Conservation (phyloP, 2,329 filamentous ascomycete species). For the Penicillium freii region DNA sequence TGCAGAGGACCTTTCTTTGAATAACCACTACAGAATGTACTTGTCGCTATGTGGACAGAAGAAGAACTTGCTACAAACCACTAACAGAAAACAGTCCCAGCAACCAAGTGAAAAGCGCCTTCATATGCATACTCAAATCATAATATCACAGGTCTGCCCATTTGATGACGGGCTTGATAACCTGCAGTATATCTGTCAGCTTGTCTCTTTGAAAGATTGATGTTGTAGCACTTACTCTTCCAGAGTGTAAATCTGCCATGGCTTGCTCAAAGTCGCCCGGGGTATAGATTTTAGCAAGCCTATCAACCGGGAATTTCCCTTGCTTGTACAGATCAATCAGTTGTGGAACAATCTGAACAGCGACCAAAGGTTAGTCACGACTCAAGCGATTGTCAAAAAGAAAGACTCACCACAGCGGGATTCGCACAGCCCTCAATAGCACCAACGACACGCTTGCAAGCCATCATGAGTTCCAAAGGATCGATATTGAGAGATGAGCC, state of each 20-base stretch:
- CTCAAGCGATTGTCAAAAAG: background rate
- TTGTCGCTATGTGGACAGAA: background rate
- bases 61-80: background rate
- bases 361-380: background rate
- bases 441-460: slow-evolving; percentile 33
- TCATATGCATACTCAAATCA: background rate
- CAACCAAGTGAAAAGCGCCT: background rate
- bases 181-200: slow-evolving; percentile 1
- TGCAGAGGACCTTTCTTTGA: too few relatives aligned
- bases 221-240: slow-evolving; percentile 3
- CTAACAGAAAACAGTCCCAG: background rate
- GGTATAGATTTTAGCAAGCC: slow-evolving; percentile 31
- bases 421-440: slow-evolving; percentile 35
- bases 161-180: slow-evolving; percentile 22
- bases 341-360: slow-evolving; percentile 32
- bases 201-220: background rate
- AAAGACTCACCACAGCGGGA: slow-evolving; percentile 21
- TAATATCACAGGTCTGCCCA: slow-evolving; percentile 12
- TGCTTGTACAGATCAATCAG: slow-evolving; percentile 32
- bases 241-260: slow-evolving; percentile 17
- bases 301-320: slow-evolving; percentile 38
- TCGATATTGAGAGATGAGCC: slow-evolving; percentile 28
- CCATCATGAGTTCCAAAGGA: slow-evolving; percentile 24
- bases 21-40: too few relatives aligned
- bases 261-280: slow-evolving; percentile 12